Conservation (phyloP, 2,329 filamentous ascomycete species). For the Trichoderma guizhouense region DNA sequence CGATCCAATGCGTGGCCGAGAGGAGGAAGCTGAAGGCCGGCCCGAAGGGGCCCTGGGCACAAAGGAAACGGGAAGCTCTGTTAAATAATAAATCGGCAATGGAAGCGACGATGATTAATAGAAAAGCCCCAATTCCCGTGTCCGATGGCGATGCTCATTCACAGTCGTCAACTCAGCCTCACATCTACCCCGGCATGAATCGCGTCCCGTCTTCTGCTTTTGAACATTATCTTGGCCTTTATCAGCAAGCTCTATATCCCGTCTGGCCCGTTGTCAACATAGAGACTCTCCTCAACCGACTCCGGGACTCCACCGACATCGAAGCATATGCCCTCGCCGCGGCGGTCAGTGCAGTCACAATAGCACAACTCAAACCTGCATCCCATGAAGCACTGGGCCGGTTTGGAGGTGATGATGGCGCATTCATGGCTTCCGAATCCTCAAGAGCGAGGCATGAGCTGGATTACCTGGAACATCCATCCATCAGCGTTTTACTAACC, state of each 20-base stretch:
- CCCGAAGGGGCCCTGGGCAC: constrained; percentile 4
- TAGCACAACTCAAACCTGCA: constrained; percentile 4
- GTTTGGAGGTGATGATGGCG: neutral
- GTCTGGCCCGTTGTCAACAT: constrained; percentile 4
- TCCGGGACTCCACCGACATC: neutral
- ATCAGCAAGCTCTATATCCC: constrained; percentile 4
- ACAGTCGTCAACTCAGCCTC: neutral
- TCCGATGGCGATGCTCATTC: neutral
- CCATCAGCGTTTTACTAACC: neutral
- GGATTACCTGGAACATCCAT: constrained; percentile 5
- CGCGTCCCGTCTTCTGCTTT: neutral
- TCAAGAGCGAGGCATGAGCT: neutral
- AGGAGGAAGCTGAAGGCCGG: constrained; percentile 3
- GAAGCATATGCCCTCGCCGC: constrained; percentile 8
- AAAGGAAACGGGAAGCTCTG: neutral
- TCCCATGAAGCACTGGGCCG: neutral
- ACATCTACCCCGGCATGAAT: neutral
- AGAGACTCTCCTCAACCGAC: neutral
- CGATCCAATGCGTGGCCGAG: neutral
- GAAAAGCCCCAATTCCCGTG: neutral
- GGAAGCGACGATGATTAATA: constrained; percentile 1
- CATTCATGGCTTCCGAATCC: constrained; percentile 5
- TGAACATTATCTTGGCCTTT: neutral
- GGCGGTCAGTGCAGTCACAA: constrained; percentile 3
- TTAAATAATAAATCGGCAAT: neutral